Base-by-base conservation (phyloP, 176 grass and related monocot species). In the Hordeum vulgare region DNA sequence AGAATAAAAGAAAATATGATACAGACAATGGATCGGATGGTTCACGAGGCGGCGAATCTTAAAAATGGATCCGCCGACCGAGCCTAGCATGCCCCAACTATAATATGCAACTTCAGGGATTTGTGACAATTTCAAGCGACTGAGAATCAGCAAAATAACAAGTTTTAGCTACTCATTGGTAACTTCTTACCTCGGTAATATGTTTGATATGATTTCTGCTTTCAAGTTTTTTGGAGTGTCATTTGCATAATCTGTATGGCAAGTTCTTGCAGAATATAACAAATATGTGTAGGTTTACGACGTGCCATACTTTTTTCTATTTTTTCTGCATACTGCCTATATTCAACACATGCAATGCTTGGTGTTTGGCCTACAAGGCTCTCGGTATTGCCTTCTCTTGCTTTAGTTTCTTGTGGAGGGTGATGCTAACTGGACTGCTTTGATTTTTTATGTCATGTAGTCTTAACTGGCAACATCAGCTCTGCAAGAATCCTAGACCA, bases 391-490 rank as follows among this genome's bases (percentile, higher is more conserved):
- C 26, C 12, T 71, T 89, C 27, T 65, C 1, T n/a, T 82, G 13
- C 45, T 83, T 61, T 74, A 62, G 12, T 74, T 47, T 74, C 26
- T 15, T 78, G 7, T 74, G 28, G 79, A 81, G 44, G 31, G 0
- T 62, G 39, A 76, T n/a, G n/a, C 73, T 90, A 75, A 79, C 40
- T 67, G 59, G 20, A 26, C 14, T 71, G 12, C 11, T 57, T 81
- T 80, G 78, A 9, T 72, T 84, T 63, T 18, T 68, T 77, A 24
- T 74, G 51, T 21, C 65, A 77, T 93, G 41, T 70, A 98, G 96
- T 76, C 87, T 99, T 62, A 99, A 99, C 77, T 99, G 96, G 97
- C 96, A 99, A 61, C 96, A 99, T 90, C 96, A 99, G 81, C 89
- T 99, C 25, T 99, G 96, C 93, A 99, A 99, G 91, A 99, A 99